A percentile compares a stretch with the other conserved stretches of the same genome.
Evolutionary conservation across 352 stramenopile species (phyloP).

Genomic region (Phytopythium vexans): DNA sequence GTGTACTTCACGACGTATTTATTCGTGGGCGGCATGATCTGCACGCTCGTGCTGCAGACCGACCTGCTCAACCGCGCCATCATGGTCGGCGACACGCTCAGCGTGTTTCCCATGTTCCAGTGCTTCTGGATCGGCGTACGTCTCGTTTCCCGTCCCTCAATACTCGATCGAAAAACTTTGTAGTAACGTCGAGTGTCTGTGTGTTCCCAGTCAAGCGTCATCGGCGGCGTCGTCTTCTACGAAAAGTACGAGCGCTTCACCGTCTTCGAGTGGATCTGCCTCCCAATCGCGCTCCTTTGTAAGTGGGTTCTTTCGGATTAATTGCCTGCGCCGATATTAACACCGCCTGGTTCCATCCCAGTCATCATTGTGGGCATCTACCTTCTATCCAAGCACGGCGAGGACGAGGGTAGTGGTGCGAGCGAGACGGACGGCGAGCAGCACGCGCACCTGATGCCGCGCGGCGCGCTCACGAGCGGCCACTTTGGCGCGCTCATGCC

Average conservation of each 20-base stretch:
- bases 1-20: conserved; percentile 83
- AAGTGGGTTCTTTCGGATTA: conserved; percentile 13
- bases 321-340: not conserved
- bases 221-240: conserved; percentile 84
- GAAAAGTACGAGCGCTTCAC: conserved; percentile 81
- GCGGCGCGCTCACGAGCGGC: conserved; percentile 43
- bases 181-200: too few relatives aligned
- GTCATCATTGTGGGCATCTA: conserved; percentile 87
- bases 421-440: conserved; percentile 19
- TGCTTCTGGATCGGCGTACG: conserved; percentile 86
- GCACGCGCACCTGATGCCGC: conserved; percentile 33
- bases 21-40: conserved; percentile 81
- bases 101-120: conserved; percentile 87
- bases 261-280: conserved; percentile 75
- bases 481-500: conserved; percentile 83
- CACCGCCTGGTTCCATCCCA: conserved; percentile 14
- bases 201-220: conserved; percentile 61
- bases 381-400: conserved; percentile 70
- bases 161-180: conserved; percentile 2
- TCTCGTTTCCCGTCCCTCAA: conserved; percentile 7
- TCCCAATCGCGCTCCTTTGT: conserved; percentile 76
- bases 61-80: conserved; percentile 82
- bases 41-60: conserved; percentile 78
- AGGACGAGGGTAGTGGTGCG: conserved; percentile 32
- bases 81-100: conserved; percentile 82